phyloP scores from a whole-genome alignment of 2,329 filamentous ascomycete species.

The Penicillium sp. region DNA sequence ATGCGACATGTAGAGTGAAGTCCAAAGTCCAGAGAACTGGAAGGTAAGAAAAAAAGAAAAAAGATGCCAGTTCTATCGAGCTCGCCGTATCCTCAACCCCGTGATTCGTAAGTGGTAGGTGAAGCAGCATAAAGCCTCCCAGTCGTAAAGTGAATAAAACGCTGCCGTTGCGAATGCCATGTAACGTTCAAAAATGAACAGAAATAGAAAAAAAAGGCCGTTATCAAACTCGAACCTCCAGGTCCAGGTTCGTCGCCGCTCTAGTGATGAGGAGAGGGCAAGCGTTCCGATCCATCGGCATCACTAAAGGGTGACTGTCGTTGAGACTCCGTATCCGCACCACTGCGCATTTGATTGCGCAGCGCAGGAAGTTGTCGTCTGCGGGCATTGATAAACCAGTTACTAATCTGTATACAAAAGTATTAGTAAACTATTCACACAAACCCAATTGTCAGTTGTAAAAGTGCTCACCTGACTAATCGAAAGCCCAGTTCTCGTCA shows the following conservation, averaged over 20 bases:
- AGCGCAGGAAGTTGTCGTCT: slow-evolving; percentile 48
- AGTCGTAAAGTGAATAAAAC: slow-evolving; percentile 22
- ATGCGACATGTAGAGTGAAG: slow-evolving; percentile 3
- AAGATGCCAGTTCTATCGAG: slow-evolving; percentile 26
- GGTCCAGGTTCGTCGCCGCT: not conserved
- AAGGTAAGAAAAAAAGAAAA: slow-evolving; percentile 9
- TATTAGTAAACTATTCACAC: slow-evolving; percentile 2
- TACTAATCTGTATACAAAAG: slow-evolving; percentile 46
- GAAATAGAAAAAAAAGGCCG: slow-evolving; percentile 8
- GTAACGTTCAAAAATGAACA: slow-evolving; percentile 9
- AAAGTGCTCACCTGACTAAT: slow-evolving; percentile 58
- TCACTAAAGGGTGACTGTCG: slow-evolving; percentile 39
- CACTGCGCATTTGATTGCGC: slow-evolving; percentile 44
- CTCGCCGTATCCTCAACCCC: slow-evolving; percentile 15
- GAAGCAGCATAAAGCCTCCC: slow-evolving; percentile 7
- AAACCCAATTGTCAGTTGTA: not conserved
- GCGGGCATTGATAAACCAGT: slow-evolving; percentile 54
- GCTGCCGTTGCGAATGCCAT: slow-evolving; percentile 21
- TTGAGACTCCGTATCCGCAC: slow-evolving; percentile 30
- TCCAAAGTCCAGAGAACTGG: not conserved
- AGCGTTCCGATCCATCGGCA: slow-evolving; percentile 30
- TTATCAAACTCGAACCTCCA: not conserved
- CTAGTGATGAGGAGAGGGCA: slow-evolving; percentile 30
- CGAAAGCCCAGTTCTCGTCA: slow-evolving; percentile 71
- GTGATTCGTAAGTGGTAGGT: slow-evolving; percentile 17